Evolutionary conservation across 2,329 filamentous ascomycete species (phyloP).

Genomic region (Colletotrichum musicola): DNA sequence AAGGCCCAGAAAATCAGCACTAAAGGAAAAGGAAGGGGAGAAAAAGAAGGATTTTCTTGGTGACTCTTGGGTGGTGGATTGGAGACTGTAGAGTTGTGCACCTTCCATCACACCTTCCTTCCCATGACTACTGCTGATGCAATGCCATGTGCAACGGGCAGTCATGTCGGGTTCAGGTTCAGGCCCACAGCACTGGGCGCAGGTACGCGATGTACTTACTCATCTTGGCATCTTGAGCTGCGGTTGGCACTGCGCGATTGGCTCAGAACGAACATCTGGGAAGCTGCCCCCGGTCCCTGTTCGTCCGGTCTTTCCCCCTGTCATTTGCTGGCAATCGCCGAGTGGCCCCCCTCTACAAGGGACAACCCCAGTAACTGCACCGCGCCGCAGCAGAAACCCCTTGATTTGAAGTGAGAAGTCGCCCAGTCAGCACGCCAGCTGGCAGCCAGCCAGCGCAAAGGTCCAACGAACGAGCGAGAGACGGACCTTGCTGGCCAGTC

Average conservation of each 20-base stretch:
- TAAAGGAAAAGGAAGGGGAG: background rate
- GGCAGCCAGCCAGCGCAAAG: background rate
- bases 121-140: background rate
- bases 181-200: background rate
- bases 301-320: constrained; percentile 34
- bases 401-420: background rate
- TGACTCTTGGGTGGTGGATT: constrained; percentile 1
- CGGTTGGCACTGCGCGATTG: constrained; percentile 13
- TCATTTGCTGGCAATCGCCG: constrained; percentile 24
- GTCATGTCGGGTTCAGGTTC: constrained; percentile 19
- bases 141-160: constrained; percentile 21
- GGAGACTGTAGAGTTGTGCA: background rate
- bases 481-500: background rate
- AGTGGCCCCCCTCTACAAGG: constrained; percentile 10
- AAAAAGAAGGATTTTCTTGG: constrained; percentile 11
- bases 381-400: background rate
- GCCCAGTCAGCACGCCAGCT: constrained; percentile 10
- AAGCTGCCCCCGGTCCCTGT: constrained; percentile 16
- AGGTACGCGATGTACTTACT: background rate
- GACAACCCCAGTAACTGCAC: background rate
- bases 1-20: constrained; percentile 7
- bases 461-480: background rate
- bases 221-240: constrained; percentile 17
- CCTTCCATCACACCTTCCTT: background rate
- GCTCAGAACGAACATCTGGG: background rate